These are phyloP conservation scores for Zoysia pacifica DNA, from an alignment of 176 grass and related monocot genomes.

Conservation along the genomic window DNA sequence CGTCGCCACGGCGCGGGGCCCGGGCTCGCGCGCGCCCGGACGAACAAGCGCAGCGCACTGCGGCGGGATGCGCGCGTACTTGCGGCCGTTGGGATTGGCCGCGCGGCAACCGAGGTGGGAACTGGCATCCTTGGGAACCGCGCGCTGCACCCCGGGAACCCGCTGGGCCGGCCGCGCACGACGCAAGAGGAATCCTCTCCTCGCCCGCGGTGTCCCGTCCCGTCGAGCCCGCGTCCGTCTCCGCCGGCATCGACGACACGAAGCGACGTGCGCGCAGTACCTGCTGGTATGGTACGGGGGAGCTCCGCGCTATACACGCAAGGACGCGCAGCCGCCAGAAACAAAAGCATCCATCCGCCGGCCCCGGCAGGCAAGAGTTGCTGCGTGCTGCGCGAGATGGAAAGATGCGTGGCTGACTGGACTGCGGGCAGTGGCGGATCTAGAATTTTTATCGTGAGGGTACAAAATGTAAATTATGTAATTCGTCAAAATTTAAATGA, in stretches of 20 bases:
- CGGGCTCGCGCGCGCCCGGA: not conserved
- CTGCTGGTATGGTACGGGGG: not conserved
- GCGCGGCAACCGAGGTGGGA: conserved; percentile 44
- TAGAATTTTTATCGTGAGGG: no score
- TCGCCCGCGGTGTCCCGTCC: not conserved
- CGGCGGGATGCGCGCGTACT: not conserved
- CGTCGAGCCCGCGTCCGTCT: not conserved
- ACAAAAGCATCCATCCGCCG: not conserved
- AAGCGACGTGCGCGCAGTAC: not conserved
- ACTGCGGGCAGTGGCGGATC: no score
- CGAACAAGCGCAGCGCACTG: not conserved
- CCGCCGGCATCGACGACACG: not conserved
- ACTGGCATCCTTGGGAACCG: not conserved
- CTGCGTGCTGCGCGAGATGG: not conserved
- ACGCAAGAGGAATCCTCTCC: not conserved
- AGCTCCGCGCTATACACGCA: not conserved
- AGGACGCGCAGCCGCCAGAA: not conserved
- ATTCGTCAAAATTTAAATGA: no score
- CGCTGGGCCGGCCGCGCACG: conserved; percentile 12
- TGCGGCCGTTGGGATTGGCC: conserved; percentile 28
- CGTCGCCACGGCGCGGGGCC: not conserved
- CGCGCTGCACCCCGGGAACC: not conserved
- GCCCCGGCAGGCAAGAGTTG: not conserved
- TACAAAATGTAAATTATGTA: no score
- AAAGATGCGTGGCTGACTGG: conserved; percentile 24